Percentiles rank a stretch among this genome's conserved stretches.
These are phyloP conservation scores for Candida pseudoviswanathii DNA, from an alignment of 1,139 yeast species.

Conservation along the genomic window DNA sequence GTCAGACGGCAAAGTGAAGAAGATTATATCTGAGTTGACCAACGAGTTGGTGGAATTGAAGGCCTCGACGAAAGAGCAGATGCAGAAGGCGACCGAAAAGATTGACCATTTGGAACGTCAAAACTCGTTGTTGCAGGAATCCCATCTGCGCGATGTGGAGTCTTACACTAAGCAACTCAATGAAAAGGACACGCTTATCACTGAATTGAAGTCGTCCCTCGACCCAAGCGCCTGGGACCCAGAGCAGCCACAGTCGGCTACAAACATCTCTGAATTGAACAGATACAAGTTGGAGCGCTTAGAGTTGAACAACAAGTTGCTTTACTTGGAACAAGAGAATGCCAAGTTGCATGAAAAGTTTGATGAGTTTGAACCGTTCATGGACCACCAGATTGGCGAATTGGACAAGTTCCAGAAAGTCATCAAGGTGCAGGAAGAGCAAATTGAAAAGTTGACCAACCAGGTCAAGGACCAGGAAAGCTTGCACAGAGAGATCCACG, in stretches of 20 bases:
- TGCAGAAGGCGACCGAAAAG: constrained; percentile 54
- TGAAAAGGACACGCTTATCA: constrained; percentile 38
- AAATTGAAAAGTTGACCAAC: constrained; percentile 42
- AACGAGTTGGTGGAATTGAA: constrained; percentile 49
- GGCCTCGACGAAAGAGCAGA: constrained; percentile 49
- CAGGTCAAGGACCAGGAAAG: constrained; percentile 48
- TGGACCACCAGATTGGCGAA: constrained; percentile 57
- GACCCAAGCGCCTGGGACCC: constrained; percentile 36
- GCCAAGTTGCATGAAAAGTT: constrained; percentile 40
- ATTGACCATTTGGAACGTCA: constrained; percentile 51
- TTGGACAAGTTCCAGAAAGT: constrained; percentile 56
- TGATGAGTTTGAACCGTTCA: constrained; percentile 52
- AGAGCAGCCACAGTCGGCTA: constrained; percentile 21
- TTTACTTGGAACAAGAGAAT: constrained; percentile 53
- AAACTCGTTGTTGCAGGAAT: constrained; percentile 30
- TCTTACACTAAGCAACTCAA: constrained; percentile 26
- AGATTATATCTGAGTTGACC: constrained; percentile 44
- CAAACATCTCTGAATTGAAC: constrained; percentile 37
- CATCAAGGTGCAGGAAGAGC: constrained; percentile 54
- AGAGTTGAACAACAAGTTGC: constrained; percentile 48
- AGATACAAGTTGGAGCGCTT: constrained; percentile 44
- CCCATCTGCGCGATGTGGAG: constrained; percentile 19
- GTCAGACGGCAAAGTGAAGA: constrained; percentile 26
- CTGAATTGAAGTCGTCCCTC: constrained; percentile 37
- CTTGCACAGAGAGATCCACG: constrained; percentile 48